Conservation (phyloP, 2,329 filamentous ascomycete genomes). For the Macrophomina phaseolina region DNA sequence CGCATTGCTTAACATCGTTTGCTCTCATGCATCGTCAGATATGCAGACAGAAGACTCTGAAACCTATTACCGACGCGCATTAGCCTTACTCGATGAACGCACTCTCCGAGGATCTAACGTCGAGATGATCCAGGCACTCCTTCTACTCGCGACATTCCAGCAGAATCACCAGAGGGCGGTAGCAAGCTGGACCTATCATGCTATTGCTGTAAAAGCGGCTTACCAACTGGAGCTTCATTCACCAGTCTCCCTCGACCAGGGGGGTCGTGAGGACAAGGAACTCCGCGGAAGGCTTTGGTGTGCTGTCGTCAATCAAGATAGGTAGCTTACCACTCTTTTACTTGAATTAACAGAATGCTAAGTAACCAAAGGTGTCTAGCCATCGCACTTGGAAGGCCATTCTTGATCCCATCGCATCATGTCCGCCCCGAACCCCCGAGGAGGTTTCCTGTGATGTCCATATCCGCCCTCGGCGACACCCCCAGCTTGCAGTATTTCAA, state of each 20-base stretch:
- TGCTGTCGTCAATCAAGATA: constrained; percentile 9
- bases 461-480: too few species aligned
- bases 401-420: neutral
- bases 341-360: neutral
- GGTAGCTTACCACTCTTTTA: neutral
- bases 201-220: constrained; percentile 39
- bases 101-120: constrained; percentile 32
- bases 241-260: constrained; percentile 8
- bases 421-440: neutral
- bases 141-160: constrained; percentile 42
- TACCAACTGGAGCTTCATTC: constrained; percentile 46
- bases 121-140: constrained; percentile 39
- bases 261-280: neutral
- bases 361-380: neutral
- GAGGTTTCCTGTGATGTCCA: too few species aligned
- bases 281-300: neutral
- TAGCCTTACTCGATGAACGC: constrained; percentile 36
- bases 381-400: neutral
- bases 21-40: constrained; percentile 36
- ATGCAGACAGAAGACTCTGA: constrained; percentile 33
- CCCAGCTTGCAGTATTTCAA: neutral
- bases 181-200: constrained; percentile 41
- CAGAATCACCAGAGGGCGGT: constrained; percentile 45
- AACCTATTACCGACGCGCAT: constrained; percentile 36
- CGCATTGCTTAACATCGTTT: constrained; percentile 8